Base-by-base conservation (phyloP, 2,329 filamentous ascomycete genomes). In the Trichothecium roseum region DNA sequence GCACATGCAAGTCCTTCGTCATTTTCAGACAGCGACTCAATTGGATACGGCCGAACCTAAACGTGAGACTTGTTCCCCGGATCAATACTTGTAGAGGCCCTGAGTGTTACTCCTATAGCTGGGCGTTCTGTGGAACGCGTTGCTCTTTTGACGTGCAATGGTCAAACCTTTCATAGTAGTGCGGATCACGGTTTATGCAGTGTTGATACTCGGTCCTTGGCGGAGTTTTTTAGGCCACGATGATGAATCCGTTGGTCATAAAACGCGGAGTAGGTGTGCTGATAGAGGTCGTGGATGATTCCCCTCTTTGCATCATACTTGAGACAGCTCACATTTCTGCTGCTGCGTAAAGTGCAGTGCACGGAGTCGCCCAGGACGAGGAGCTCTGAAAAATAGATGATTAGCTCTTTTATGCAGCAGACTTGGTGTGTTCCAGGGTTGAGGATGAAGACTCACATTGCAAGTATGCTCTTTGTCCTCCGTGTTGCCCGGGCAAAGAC, bases 301-400 rank as follows among this genome's bases (percentile, higher is more conserved):
- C 43, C 68, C 64, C 40, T 58, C 55, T 37, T 60, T 59, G 53
- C 72, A 78, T 66, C 69, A 78, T 6, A 51, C 47, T 38, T 59
- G 59, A 2, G 72, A 66, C 42, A 68, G 60, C 30, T 59, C 54
- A 43, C 70, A 66, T 51, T 77, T n/a, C n/a, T n/a, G n/a, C n/a
- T 78, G 37, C 56, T 47, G 1, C 57, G 56, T 3, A 70, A n/a
- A n/a, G n/a, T 77, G 50, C 66, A 78, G 41, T 74, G 64, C 8
- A 73, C 78, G n/a, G 68, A 69, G 57, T 80, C 75, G 46, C 70
- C 75, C 60, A 74, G 79, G 46, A 72, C 73, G 44, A 81, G 67
- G 44, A 79, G 68, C 76, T 73, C 73, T 78, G 43, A n/a, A n/a
- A n/a, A n/a, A n/a, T n/a, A n/a, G n/a, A n/a, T n/a, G n/a, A n/a